Conservation (phyloP, 257 asterid species). For the Solanum commersonii region DNA sequence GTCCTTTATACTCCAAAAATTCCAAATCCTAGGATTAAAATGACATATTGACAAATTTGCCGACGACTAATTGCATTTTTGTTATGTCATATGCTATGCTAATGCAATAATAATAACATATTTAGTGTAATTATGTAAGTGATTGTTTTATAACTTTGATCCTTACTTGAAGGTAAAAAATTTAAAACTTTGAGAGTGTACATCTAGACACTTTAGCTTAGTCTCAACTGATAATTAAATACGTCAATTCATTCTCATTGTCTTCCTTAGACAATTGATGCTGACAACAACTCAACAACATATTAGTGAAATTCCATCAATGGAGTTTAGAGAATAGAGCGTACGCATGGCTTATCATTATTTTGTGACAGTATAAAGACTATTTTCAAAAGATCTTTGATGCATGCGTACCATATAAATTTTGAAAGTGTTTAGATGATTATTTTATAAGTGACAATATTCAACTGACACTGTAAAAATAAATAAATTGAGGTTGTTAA, state of each 20-base stretch:
- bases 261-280: not conserved
- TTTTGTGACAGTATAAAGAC: accelerated
- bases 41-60: not conserved
- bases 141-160: not conserved
- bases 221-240: not conserved
- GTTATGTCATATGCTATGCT: not conserved
- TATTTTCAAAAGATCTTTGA: not conserved
- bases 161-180: too few relatives aligned
- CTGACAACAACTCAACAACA: not conserved
- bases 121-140: not conserved
- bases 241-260: not conserved
- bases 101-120: too few relatives aligned
- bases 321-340: too few relatives aligned
- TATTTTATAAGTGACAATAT: too few relatives aligned
- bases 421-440: too few relatives aligned
- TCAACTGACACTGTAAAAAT: too few relatives aligned
- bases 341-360: too few relatives aligned
- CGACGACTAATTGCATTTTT: not conserved
- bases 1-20: not conserved
- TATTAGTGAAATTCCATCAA: too few relatives aligned
- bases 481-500: too few relatives aligned
- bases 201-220: too few relatives aligned
- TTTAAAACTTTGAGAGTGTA: too few relatives aligned
- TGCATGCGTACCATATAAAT: too few relatives aligned
- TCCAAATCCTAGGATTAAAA: not conserved